These are phyloP conservation scores for Prunella vulgaris DNA, from an alignment of 257 asterid genomes.

Conservation along the genomic window DNA sequence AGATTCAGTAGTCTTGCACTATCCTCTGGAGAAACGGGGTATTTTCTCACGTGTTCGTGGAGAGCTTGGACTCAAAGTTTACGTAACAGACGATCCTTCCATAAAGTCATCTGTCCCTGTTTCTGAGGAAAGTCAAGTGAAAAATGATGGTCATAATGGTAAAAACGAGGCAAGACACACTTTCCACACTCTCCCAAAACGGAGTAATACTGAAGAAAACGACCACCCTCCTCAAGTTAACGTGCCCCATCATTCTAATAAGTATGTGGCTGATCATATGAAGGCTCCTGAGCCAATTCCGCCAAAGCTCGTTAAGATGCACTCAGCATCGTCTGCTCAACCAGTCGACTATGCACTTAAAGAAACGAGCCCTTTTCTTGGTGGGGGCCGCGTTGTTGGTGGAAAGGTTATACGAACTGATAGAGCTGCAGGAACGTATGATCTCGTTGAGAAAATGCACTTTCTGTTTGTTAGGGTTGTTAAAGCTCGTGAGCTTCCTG, in stretches of 20 bases:
- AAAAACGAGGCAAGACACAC: constrained; percentile 59
- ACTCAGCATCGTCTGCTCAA: constrained; percentile 60
- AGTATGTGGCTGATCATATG: constrained; percentile 58
- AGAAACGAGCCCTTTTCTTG: constrained; percentile 89
- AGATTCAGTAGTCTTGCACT: constrained; percentile 73
- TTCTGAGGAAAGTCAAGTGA: constrained; percentile 32
- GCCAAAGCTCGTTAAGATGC: constrained; percentile 62
- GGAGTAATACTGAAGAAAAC: constrained; percentile 33
- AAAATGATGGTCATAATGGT: constrained; percentile 12
- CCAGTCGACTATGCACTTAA: constrained; percentile 75
- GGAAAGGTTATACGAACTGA: constrained; percentile 73
- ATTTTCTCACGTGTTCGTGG: constrained; percentile 80
- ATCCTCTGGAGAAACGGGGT: constrained; percentile 82
- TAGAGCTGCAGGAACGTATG: constrained; percentile 60
- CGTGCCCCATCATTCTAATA: constrained; percentile 40
- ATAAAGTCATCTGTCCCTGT: constrained; percentile 54
- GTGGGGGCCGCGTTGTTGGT: constrained; percentile 84
- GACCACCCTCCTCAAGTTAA: constrained; percentile 31
- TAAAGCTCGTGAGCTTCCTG: constrained; percentile 88
- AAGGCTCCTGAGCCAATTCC: constrained; percentile 71
- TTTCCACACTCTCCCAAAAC: constrained; percentile 71
- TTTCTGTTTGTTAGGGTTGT: constrained; percentile 85
- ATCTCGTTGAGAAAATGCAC: constrained; percentile 92
- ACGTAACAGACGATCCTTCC: constrained; percentile 69
- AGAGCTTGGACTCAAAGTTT: constrained; percentile 82